phyloP scores from a whole-genome alignment of 176 grass and related monocot species.

The Olyra latifolia region DNA sequence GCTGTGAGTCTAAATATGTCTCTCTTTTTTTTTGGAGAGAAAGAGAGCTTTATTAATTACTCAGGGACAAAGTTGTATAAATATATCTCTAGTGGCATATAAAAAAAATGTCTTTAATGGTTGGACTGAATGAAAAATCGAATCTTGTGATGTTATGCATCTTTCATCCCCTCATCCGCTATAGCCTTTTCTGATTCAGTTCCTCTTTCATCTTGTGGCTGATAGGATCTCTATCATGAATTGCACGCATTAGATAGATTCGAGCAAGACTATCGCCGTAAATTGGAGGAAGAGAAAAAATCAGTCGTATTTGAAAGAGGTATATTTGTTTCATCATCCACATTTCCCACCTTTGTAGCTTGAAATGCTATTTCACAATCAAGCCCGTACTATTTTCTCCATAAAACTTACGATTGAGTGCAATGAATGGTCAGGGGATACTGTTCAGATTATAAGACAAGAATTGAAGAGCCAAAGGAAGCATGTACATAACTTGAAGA shows the following conservation, averaged over 20 bases:
- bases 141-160: background rate
- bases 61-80: background rate
- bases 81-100: background rate
- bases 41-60: background rate
- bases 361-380: constrained; percentile 14
- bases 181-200: constrained; percentile 20
- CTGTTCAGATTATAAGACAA: constrained; percentile 67
- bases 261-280: constrained; percentile 66
- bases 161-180: background rate
- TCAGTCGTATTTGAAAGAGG: constrained; percentile 64
- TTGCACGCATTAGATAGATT: constrained; percentile 65
- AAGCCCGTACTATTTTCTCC: background rate
- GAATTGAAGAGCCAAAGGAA: constrained; percentile 74
- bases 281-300: constrained; percentile 65
- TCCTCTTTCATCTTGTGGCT: background rate
- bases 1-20: constrained; percentile 45
- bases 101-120: background rate
- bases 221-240: constrained; percentile 73
- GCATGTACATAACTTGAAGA: constrained; percentile 71
- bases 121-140: background rate
- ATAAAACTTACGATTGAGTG: background rate
- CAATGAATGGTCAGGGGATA: constrained; percentile 52
- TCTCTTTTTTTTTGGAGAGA: background rate
- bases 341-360: background rate
- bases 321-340: constrained; percentile 27